Conservation (phyloP, 345 rosid species). For the Eucalyptus curtisii region DNA sequence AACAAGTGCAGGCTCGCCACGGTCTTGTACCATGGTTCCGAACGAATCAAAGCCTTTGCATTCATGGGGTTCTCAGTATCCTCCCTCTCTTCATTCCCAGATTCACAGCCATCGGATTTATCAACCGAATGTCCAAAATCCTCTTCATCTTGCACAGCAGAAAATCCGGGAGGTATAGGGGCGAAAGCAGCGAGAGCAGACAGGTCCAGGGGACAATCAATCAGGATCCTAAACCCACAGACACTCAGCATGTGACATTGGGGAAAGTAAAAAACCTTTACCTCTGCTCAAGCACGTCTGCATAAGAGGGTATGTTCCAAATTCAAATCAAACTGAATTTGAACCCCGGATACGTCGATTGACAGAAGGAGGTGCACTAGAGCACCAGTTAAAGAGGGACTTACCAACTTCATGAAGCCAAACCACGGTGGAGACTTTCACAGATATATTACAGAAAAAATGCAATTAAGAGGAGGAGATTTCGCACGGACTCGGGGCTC, state of each 20-base stretch:
- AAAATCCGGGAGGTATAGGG: slow-evolving; percentile 30
- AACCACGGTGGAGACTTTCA: neutral
- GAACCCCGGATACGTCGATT: neutral
- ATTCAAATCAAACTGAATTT: neutral
- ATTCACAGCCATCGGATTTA: too few species aligned
- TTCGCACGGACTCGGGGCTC: neutral
- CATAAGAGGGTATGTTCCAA: slow-evolving; percentile 2
- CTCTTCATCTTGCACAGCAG: neutral
- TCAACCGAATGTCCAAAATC: neutral
- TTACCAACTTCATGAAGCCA: slow-evolving; percentile 40
- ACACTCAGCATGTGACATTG: slow-evolving; percentile 52
- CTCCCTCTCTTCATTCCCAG: neutral
- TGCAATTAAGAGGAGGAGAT: neutral
- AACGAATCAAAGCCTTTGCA: slow-evolving; percentile 30
- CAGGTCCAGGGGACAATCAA: slow-evolving; percentile 75
- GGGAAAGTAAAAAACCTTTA: slow-evolving; percentile 49
- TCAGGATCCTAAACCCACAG: slow-evolving; percentile 55
- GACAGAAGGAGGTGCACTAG: neutral
- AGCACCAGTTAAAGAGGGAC: neutral
- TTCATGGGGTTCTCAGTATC: slow-evolving; percentile 16
- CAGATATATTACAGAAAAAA: neutral
- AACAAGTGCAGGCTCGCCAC: slow-evolving; percentile 56
- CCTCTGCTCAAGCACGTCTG: slow-evolving; percentile 90
- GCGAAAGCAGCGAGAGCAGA: slow-evolving; percentile 57
- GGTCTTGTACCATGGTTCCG: slow-evolving; percentile 80